Conservation (phyloP, 805 yeast genomes). For the Ogataea pilisensis region DNA sequence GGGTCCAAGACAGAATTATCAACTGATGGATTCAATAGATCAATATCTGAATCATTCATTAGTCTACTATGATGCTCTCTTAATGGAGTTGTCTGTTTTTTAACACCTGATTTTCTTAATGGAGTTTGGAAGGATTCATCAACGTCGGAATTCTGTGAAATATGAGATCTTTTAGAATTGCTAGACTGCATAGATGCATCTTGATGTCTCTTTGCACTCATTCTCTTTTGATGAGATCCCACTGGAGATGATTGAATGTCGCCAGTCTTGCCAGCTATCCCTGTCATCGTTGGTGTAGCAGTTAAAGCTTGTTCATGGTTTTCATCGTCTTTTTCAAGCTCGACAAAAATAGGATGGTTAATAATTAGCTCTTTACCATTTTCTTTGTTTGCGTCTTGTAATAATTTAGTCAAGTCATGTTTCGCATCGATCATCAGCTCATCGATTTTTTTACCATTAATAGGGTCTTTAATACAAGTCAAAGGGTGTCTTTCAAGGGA, state of each 20-base stretch:
- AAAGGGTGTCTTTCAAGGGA: slow-evolving; percentile 21
- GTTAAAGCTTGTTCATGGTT: no score
- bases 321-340: background rate
- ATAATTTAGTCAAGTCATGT: slow-evolving; percentile 21
- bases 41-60: slow-evolving; percentile 19
- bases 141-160: background rate
- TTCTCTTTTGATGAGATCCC: slow-evolving; percentile 18
- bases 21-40: slow-evolving; percentile 8
- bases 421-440: slow-evolving; percentile 18
- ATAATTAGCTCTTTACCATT: slow-evolving; percentile 5
- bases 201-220: slow-evolving; percentile 14
- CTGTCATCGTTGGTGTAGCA: background rate
- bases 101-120: slow-evolving; percentile 4
- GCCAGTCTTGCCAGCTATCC: background rate
- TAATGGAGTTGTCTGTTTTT: slow-evolving; percentile 14
- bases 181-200: slow-evolving; percentile 5
- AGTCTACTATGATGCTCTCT: slow-evolving; percentile 25
- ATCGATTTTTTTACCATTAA: slow-evolving; percentile 13
- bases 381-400: slow-evolving; percentile 19
- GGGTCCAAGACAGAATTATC: slow-evolving; percentile 16
- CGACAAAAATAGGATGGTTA: background rate
- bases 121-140: slow-evolving; percentile 22
- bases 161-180: slow-evolving; percentile 8
- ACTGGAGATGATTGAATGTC: slow-evolving; percentile 23
- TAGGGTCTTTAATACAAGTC: slow-evolving; percentile 20